Evolutionary conservation across 2,329 filamentous ascomycete species (phyloP), one percentile per base, ranked within the genome.

Genomic region (Cytospora mali): DNA sequence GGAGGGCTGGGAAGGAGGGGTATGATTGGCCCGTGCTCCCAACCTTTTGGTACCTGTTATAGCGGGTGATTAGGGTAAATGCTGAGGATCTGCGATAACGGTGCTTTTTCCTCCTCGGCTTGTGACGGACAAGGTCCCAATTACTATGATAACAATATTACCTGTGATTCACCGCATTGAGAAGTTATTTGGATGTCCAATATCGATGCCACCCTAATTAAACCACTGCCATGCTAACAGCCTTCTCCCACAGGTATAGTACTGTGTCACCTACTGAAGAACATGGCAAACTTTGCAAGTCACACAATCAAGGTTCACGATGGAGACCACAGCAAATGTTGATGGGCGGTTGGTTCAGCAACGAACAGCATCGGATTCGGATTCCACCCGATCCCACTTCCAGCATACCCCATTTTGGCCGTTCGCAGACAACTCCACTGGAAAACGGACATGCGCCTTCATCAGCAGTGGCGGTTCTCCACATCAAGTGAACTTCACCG

Each of bases 321-420:
- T 59, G 57, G 57, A 59, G 49, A n/a, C 52, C 50, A 25, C 14
- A n/a, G 4, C 31, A 60, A 48, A 33, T 54, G 50, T 60, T 48
- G 57, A 54, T 29, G 48, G 27, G 57, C 57, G 57, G 50, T 54
- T 60, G 57, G 29, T 50, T 48, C 33, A 60, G 57, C 50, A 60
- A 60, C 50, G n/a, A 33, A 60, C 33, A 25, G 27, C 57, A 54
- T 54, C 57, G 50, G 57, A 60, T 33, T 54, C 57, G 50, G 57
- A 60, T 33, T 54, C 25, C 39, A 60, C 27, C 50, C 57, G 57
- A 54, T 54, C 46, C 35, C 46, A 46, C n/a, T 46, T 46, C 9
- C 42, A 46, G 18, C 42, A 46, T 46, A n/a, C 42, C 42, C n/a
- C n/a, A n/a, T 42, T 13, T 42, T 6, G 14, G n/a, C n/a, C n/a